A percentile compares a stretch with the other conserved stretches of the same genome.
Evolutionary conservation across 2,329 filamentous ascomycete species (phyloP).

Genomic region (Zymoseptoria passerinii): DNA sequence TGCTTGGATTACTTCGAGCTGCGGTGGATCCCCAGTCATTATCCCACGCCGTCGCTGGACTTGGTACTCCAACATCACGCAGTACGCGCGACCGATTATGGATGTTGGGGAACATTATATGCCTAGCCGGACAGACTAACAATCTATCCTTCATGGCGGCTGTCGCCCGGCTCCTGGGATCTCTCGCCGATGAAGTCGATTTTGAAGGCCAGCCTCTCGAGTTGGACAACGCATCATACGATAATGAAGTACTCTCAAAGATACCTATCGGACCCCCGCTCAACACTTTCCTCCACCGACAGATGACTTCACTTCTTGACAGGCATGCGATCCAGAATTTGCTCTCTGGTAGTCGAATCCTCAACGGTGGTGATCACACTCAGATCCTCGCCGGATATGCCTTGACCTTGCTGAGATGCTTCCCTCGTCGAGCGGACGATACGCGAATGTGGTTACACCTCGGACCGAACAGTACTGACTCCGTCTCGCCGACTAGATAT

Average conservation of each 20-base stretch:
- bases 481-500: constrained; percentile 64
- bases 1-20: constrained; percentile 20
- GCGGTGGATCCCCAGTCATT: constrained; percentile 19
- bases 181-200: constrained; percentile 48
- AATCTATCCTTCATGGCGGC: constrained; percentile 45
- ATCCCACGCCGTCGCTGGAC: constrained; percentile 11
- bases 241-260: constrained; percentile 39
- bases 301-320: constrained; percentile 64
- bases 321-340: constrained; percentile 59
- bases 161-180: constrained; percentile 49
- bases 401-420: constrained; percentile 74
- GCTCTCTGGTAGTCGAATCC: constrained; percentile 19
- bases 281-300: constrained; percentile 50
- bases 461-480: constrained; percentile 38
- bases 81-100: constrained; percentile 42
- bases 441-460: constrained; percentile 92
- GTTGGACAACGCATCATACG: constrained; percentile 28
- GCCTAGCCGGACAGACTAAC: constrained; percentile 14
- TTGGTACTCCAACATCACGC: neutral
- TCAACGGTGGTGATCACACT: constrained; percentile 45
- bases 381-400: constrained; percentile 78
- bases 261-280: constrained; percentile 21
- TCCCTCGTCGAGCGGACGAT: constrained; percentile 72
- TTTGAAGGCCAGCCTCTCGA: constrained; percentile 35
- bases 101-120: constrained; percentile 53